Base-by-base conservation (phyloP, 306 rosid genomes). In the Sechiopsis laciniata region DNA sequence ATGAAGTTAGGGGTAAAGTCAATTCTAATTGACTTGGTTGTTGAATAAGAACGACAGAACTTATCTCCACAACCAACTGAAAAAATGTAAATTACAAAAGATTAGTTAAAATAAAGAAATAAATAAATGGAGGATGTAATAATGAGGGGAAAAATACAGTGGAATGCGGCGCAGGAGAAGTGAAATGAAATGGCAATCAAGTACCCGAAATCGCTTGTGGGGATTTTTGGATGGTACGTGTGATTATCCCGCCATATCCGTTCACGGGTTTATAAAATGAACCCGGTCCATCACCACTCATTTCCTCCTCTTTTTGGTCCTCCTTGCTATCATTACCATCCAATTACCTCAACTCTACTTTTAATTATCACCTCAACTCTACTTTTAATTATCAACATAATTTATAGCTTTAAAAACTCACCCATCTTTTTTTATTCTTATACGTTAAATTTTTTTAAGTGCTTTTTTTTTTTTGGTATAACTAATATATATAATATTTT, bases 221-320 rank as follows among this genome's bases (percentile, higher is more conserved):
- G 32, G 46, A 13, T 56, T 15, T 24, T 19, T 17, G 52, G 75
- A 57, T 71, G 58, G 72, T 74, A 45, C 75, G 57, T 81, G 3
- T 69, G 80, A 83, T 83, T 77, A 87, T 87, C 80, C 89, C 83
- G 81, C 82, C 63, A 78, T 74, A 85, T 86, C 88, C 87, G 86
- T 78, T 88, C 95, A 81, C 85, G 83, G 80, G 92, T 61, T 35
- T 40, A 13, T 32, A 42, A 17, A 17, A 2, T 63, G 14, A 66
- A 66, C 82, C 82, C 75, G 82, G 58, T 59, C 59, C 57, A 74
- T 58, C 52, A 71, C 16, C 76, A 21, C 54, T 35, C 42, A 55
- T 14, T 61, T 35, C 15, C 22, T 1, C 24, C 16, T 3, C 13
- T 15, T 10, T 17, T 57, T 70, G 3, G 22, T 69, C 71, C 11